A percentile compares a stretch with the other conserved stretches of the same genome.
These are phyloP conservation scores for Acanthamoeba healyi DNA, from an alignment of 208 protist species.

Conservation along the genomic window DNA sequence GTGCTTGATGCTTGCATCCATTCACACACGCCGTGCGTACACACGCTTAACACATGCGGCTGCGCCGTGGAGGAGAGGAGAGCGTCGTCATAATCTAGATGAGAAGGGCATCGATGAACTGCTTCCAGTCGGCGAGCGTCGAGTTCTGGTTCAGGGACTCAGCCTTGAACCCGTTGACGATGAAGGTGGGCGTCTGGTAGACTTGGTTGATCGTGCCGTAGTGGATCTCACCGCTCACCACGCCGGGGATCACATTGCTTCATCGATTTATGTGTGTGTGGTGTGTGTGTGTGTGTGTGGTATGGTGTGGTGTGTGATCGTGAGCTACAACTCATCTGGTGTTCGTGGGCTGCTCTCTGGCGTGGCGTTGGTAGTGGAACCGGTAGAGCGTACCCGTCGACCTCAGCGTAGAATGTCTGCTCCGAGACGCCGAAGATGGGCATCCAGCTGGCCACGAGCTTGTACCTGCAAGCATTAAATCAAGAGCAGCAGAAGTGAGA, in stretches of 20 bases:
- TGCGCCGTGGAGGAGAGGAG: too few species aligned
- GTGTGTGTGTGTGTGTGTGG: too few species aligned
- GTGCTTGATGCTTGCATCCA: too few species aligned
- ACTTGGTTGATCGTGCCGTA: conserved; percentile 37
- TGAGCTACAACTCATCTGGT: too few species aligned
- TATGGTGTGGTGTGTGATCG: too few species aligned
- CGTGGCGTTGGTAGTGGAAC: too few species aligned
- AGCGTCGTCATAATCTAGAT: not conserved
- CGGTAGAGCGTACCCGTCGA: not conserved
- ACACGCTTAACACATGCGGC: too few species aligned
- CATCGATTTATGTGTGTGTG: too few species aligned
- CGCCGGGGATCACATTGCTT: not conserved
- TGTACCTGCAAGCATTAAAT: not conserved
- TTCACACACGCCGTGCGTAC: too few species aligned
- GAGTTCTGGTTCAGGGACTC: not conserved
- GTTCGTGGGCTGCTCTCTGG: too few species aligned
- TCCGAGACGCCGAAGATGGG: not conserved
- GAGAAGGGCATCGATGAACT: not conserved
- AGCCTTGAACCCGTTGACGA: conserved; percentile 57
- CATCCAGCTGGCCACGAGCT: not conserved
- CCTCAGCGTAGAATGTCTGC: not conserved
- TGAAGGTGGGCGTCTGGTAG: conserved; percentile 52
- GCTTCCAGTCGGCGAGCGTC: conserved; percentile 17
- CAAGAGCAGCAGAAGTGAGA: not conserved
- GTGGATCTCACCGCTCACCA: not conserved